Percentiles rank a stretch among this genome's conserved stretches.
Conservation (phyloP, 2,329 filamentous ascomycete species). For the Calycina marina region DNA sequence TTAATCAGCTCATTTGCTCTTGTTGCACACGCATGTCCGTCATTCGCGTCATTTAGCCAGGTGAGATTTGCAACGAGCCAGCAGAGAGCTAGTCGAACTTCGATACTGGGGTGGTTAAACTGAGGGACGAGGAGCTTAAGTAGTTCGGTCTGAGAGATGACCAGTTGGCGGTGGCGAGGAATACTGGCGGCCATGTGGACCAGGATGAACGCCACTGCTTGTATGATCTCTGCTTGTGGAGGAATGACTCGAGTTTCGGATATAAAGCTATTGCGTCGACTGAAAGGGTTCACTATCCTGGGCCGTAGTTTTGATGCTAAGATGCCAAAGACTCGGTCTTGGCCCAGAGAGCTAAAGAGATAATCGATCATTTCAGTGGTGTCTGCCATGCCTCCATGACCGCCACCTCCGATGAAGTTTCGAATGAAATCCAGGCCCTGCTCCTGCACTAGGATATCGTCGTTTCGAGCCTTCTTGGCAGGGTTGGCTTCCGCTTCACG, state of each 20-base stretch:
- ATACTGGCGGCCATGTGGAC: slow-evolving; percentile 78
- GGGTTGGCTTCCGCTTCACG: slow-evolving; percentile 56
- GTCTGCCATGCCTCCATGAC: slow-evolving; percentile 34
- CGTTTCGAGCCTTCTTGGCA: slow-evolving; percentile 51
- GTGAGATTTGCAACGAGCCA: slow-evolving; percentile 79
- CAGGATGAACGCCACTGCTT: slow-evolving; percentile 65
- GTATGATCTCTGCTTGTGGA: slow-evolving; percentile 55
- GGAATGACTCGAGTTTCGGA: slow-evolving; percentile 37
- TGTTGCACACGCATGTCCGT: slow-evolving; percentile 48
- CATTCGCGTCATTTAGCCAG: slow-evolving; percentile 61
- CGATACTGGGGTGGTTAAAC: slow-evolving; percentile 55
- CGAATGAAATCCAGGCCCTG: slow-evolving; percentile 81
- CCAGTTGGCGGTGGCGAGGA: slow-evolving; percentile 60
- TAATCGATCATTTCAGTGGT: slow-evolving; percentile 70
- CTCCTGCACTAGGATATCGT: slow-evolving; percentile 78
- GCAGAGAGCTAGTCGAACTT: slow-evolving; percentile 65
- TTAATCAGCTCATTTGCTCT: slow-evolving; percentile 55
- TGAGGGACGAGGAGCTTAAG: slow-evolving; percentile 60
- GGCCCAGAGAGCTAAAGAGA: slow-evolving; percentile 60
- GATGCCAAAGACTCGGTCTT: slow-evolving; percentile 67
- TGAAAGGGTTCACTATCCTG: slow-evolving; percentile 38
- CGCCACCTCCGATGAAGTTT: slow-evolving; percentile 61
- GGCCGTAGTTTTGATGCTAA: slow-evolving; percentile 63
- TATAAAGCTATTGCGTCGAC: slow-evolving; percentile 26
- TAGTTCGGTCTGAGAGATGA: slow-evolving; percentile 64